Base-by-base conservation (phyloP, 306 rosid species). In the Cajanus cajan region DNA sequence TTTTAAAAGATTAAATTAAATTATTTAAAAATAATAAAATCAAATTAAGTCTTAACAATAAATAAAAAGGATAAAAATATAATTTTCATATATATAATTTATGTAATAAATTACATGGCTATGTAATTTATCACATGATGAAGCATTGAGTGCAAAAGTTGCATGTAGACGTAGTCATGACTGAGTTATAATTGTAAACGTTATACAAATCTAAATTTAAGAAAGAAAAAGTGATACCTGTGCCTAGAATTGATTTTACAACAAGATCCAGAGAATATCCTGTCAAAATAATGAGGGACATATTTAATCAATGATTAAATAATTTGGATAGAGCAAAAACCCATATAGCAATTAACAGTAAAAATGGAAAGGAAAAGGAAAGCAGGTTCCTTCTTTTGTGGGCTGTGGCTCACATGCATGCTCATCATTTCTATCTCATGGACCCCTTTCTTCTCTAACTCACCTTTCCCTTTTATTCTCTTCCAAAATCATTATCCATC, bases 361-460 rank as follows among this genome's bases (percentile, higher is more conserved):
- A 64, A 36, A 63, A 63, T 16, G 69, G 34, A 58, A 36, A 63
- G 45, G 47, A 34, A 82, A 82, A 1, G 83, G 55, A 84, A 82
- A 71, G 78, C 75, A 77, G 33, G 86, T 82, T 87, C 83, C 82
- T 79, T 61, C 82, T 73, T 85, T n/a, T n/a, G n/a, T n/a, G n/a
- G n/a, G n/a, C 86, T 77, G 59, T 86, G 83, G 80, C 51, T 85
- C 91, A 88, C 92, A 82, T 78, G 92, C 77, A 44, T 84, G 25
- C 48, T 44, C 71, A 81, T 55, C 48, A 66, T 33, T 74, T 48
- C 43, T 51, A 76, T 48, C n/a, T 5, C 28, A 36, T 37, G 78
- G 84, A 87, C 79, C 78, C 76, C 85, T 82, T 68, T 54, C 64
- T 52, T 77, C 81, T 70, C 25, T 41, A 11, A 10, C 59, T 19